Evolutionary conservation across 2,329 filamentous ascomycete species (phyloP).

Genomic region (Pleoardoris graminearum): DNA sequence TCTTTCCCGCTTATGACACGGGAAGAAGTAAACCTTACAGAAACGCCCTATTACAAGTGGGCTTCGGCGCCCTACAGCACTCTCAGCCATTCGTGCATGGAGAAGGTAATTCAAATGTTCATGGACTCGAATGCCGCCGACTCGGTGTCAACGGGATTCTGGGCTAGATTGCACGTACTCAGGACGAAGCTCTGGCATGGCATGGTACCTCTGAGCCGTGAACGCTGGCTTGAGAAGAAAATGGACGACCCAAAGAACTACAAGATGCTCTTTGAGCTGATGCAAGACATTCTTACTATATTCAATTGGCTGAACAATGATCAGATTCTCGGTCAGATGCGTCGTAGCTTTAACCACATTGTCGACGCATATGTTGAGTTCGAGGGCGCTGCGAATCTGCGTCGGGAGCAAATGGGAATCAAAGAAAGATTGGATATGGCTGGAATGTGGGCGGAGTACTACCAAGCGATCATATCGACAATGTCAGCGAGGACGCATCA

Average conservation of each 20-base stretch:
- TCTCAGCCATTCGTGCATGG: not conserved
- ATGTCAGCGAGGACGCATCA: conserved; percentile 20
- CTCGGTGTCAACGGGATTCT: not conserved
- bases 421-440: conserved; percentile 18
- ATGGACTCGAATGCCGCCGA: not conserved
- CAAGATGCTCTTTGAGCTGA: conserved; percentile 19
- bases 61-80: conserved; percentile 8
- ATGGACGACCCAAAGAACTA: conserved; percentile 26
- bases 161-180: conserved; percentile 14
- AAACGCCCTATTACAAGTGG: conserved; percentile 11
- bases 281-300: conserved; percentile 16
- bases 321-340: conserved; percentile 1
- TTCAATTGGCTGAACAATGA: conserved; percentile 19
- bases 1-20: conserved; percentile 15
- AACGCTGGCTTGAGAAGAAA: conserved; percentile 21
- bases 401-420: conserved; percentile 15
- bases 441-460: conserved; percentile 26
- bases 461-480: conserved; percentile 8
- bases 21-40: conserved; percentile 11
- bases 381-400: conserved; percentile 17
- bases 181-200: conserved; percentile 20
- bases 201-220: conserved; percentile 21
- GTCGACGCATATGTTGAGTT: conserved; percentile 18
- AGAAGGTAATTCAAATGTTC: not conserved
- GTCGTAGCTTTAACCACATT: conserved; percentile 16